Conservation (phyloP, 805 yeast genomes). For the Wickerhamomyces canadensis region DNA sequence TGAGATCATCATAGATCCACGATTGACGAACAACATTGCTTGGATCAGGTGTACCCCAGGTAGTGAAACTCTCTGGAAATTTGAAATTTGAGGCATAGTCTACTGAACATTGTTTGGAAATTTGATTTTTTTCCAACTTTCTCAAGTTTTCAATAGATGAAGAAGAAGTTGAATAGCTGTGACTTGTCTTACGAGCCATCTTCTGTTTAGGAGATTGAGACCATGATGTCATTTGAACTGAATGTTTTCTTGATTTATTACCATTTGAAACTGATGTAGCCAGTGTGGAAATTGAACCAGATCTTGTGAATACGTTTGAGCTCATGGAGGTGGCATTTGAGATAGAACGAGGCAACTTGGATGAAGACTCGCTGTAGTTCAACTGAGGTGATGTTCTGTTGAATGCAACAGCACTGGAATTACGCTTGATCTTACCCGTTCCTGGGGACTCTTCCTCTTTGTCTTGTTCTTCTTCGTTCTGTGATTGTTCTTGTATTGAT, state of each 20-base stretch:
- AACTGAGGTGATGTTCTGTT: constrained; percentile 16
- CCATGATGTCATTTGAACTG: constrained; percentile 6
- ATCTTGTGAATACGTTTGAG: constrained; percentile 12
- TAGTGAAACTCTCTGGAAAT: constrained; percentile 2
- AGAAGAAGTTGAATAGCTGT: constrained; percentile 10
- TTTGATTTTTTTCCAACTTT: constrained; percentile 19
- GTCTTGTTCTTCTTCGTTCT: no score
- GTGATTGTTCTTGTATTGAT: no score
- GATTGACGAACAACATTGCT: constrained; percentile 19
- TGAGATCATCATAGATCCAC: constrained; percentile 19
- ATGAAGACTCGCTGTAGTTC: not conserved
- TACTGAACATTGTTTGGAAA: constrained; percentile 15
- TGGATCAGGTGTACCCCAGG: constrained; percentile 21
- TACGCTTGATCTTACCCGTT: not conserved
- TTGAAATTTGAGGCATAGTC: constrained; percentile 7
- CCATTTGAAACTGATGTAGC: constrained; percentile 14
- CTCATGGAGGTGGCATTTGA: constrained; percentile 17
- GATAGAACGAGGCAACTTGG: constrained; percentile 12
- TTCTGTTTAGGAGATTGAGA: not conserved
- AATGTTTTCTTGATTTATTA: constrained; percentile 9
- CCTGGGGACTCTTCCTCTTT: not conserved
- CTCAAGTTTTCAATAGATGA: constrained; percentile 19
- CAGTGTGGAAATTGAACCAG: constrained; percentile 21
- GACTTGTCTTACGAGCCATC: constrained; percentile 1
- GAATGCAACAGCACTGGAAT: constrained; percentile 13